phyloP scores from a whole-genome alignment of 768 basidiomycete species.

The Thelephora ganbajun region DNA sequence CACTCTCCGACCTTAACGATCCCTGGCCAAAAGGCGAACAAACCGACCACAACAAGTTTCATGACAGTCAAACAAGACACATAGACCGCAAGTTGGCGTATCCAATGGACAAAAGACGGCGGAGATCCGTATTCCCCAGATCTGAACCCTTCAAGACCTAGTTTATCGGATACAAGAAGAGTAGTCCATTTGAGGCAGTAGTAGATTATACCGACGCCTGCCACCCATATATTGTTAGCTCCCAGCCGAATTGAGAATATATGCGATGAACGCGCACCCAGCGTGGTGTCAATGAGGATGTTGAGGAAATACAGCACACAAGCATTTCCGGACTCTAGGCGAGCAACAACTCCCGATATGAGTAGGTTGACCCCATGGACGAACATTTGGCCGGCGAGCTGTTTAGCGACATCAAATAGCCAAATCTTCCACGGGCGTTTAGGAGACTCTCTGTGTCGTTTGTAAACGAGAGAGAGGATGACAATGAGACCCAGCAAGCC shows the following conservation, averaged over 20 bases:
- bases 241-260: neutral
- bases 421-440: constrained; percentile 91
- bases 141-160: constrained; percentile 62
- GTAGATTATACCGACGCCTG: constrained; percentile 80
- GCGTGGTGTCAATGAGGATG: constrained; percentile 81
- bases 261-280: constrained; percentile 38
- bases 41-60: constrained; percentile 78
- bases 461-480: constrained; percentile 75
- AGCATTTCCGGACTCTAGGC: constrained; percentile 61
- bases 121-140: constrained; percentile 85
- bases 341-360: constrained; percentile 64
- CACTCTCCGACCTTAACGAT: constrained; percentile 73
- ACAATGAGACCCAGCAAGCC: constrained; percentile 87
- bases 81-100: constrained; percentile 70
- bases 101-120: constrained; percentile 60
- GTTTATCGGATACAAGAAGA: constrained; percentile 44
- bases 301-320: constrained; percentile 91
- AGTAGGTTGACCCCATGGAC: constrained; percentile 70
- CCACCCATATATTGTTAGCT: neutral
- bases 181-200: constrained; percentile 51
- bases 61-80: constrained; percentile 68
- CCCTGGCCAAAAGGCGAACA: constrained; percentile 59
- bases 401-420: constrained; percentile 90
- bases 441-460: constrained; percentile 74
- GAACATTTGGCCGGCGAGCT: constrained; percentile 75